phyloP scores from a whole-genome alignment of 345 rosid genomes.

The Kernera saxatilis region DNA sequence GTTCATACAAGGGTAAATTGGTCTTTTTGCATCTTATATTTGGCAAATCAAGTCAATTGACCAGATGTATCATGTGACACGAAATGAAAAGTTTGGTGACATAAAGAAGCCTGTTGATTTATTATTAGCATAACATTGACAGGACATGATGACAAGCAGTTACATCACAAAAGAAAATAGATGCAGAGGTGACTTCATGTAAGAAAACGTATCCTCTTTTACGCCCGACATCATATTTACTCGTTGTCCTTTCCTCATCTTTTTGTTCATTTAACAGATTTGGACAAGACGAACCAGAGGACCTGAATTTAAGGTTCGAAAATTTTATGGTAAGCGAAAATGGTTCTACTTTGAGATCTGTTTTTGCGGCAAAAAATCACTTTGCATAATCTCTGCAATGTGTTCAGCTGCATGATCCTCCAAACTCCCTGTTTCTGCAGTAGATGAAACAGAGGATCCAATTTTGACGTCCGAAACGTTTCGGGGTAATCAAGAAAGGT shows the following conservation, averaged over 20 bases:
- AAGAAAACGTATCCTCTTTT: not conserved
- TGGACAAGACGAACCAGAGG: not conserved
- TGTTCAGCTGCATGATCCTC: not conserved
- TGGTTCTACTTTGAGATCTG: not conserved
- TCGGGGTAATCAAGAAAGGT: not conserved
- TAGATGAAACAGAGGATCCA: not conserved
- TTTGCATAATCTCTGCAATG: not conserved
- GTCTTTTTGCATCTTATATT: conserved; percentile 8
- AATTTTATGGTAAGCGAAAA: not conserved
- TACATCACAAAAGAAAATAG: conserved; percentile 3
- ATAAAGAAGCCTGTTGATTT: conserved; percentile 15
- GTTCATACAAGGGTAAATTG: not conserved
- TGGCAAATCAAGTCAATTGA: conserved; percentile 8
- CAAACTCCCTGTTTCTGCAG: not conserved
- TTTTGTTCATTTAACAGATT: not conserved
- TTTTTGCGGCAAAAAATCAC: not conserved
- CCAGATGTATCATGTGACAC: conserved; percentile 17
- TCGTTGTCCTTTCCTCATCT: not conserved
- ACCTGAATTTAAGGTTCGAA: not conserved
- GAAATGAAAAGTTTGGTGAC: conserved; percentile 22
- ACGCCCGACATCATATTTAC: not conserved
- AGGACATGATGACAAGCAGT: conserved; percentile 19
- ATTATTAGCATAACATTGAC: conserved; percentile 22
- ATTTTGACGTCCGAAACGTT: not conserved
- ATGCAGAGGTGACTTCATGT: not conserved